Evolutionary conservation across 805 yeast genomes (phyloP).

Genomic region (Scheffersomyces amazonensis): DNA sequence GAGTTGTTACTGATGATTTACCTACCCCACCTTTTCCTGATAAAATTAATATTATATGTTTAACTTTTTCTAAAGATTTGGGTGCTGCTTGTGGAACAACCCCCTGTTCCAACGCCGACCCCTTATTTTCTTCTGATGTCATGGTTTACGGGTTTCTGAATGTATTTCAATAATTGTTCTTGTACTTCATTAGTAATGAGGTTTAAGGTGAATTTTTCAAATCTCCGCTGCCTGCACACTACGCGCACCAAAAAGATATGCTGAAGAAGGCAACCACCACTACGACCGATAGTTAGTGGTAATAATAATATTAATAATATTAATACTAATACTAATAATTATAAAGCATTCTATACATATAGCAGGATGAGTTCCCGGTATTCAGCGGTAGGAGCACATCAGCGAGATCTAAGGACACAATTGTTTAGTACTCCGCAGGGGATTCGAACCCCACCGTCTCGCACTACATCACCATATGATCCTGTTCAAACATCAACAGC

Average conservation of each 20-base stretch:
- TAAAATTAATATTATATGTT: conserved; percentile 76
- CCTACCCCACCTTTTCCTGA: conserved; percentile 99
- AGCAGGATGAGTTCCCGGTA: conserved; percentile 23
- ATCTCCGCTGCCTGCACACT: too few species aligned
- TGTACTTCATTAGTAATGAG: not conserved
- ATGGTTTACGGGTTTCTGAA: too few species aligned
- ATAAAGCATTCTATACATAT: not conserved
- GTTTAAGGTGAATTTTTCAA: too few species aligned
- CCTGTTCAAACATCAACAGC: conserved; percentile 21
- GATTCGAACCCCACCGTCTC: conserved; percentile 19
- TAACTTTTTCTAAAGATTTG: conserved; percentile 46
- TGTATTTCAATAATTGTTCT: too few species aligned
- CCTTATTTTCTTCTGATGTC: not conserved
- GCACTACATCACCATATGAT: conserved; percentile 41
- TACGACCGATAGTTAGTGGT: too few species aligned
- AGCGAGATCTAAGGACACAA: conserved; percentile 41
- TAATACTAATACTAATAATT: too few species aligned
- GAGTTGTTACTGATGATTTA: conserved; percentile 93
- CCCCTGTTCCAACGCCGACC: not conserved
- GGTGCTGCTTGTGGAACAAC: conserved; percentile 19
- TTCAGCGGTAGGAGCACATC: conserved; percentile 34
- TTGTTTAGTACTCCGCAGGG: conserved; percentile 27
- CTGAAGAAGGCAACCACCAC: too few species aligned
- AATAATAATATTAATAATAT: too few species aligned
- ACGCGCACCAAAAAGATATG: too few species aligned